Base-by-base conservation (phyloP, 768 basidiomycete species). In the Leucocoprinus sp. region DNA sequence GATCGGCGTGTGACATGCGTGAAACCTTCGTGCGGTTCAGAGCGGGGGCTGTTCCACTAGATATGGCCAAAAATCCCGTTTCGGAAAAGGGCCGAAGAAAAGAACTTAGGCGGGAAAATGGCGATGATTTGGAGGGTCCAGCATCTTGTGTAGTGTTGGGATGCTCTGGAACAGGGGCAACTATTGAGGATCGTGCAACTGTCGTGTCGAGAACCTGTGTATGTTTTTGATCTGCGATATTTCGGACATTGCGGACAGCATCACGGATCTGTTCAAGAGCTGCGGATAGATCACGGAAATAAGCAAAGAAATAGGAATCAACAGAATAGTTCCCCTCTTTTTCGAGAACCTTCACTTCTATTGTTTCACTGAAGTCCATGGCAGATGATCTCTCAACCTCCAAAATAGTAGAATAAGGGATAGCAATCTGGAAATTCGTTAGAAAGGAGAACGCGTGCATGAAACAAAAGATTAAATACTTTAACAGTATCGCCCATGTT, bases 401-500 rank as follows among this genome's bases (percentile, higher is more conserved):
- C 38, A 92, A 63, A 49, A 99, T 79, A 4, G 80, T 78, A 12
- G 90, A 83, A 54, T 97, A 91, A 0, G 95, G 96, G 40, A 99
- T 91, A 22, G 93, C 91, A 57, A 99, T 92, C 89, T 74, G 45
- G 36, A 48, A 15, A 18, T 38, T 36, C 19, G 17, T 50, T 8
- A 45, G 21, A 14, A 18, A 33, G 11, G 24, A 21, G 37, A 24
- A 23, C 50, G 37, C 29, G 31, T 14, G 31, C 42, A 22, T 37
- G 5, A 42, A 21, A 45, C 17, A 21, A 27, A 21, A 27, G n/a
- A 19, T 9, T 14, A 54, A 62, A 21, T 52, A 86, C 89, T 75
- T 97, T 97, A 53, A 97, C 92, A 55, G 80, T 87, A 56, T 97
- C 92, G 2, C 96, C 95, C 74, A 84, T 84, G 61, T 97, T 96